These are phyloP conservation scores for Pulveroboletus sp. DNA, from an alignment of 768 basidiomycete genomes.

Conservation along the genomic window DNA sequence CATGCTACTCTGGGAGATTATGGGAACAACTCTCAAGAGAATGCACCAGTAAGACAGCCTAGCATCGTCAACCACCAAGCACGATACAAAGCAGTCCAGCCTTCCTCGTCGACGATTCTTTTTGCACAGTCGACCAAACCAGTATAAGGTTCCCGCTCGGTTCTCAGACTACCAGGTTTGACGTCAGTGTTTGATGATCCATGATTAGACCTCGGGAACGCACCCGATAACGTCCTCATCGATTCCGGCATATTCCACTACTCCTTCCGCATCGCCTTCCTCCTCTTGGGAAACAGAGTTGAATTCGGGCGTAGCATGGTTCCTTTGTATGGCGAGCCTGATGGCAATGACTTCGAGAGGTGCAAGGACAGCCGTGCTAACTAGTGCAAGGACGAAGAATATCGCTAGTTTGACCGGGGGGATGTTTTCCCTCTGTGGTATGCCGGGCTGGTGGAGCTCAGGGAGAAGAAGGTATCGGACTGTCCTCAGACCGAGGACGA, in stretches of 20 bases:
- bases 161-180: conserved; percentile 51
- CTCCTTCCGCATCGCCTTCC: conserved; percentile 60
- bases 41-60: neutral
- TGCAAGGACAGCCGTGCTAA: conserved; percentile 59
- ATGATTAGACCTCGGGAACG: conserved; percentile 17
- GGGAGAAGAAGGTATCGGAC: conserved; percentile 58
- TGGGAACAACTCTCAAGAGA: neutral
- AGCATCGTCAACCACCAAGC: conserved; percentile 70
- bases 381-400: conserved; percentile 53
- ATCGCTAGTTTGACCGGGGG: conserved; percentile 49
- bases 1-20: neutral
- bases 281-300: conserved; percentile 75
- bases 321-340: conserved; percentile 79
- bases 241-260: conserved; percentile 59
- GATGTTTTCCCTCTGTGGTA: conserved; percentile 39
- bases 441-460: conserved; percentile 37
- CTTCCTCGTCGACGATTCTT: conserved; percentile 78
- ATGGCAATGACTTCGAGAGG: conserved; percentile 81
- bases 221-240: conserved; percentile 88
- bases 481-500: conserved; percentile 41
- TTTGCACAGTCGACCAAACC: conserved; percentile 75
- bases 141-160: conserved; percentile 75
- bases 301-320: conserved; percentile 72
- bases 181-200: neutral
- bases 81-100: conserved; percentile 67